A percentile compares a stretch with the other conserved stretches of the same genome.
Conservation (phyloP, 169 alveolate species). For the Cryptosporidium parvum region DNA sequence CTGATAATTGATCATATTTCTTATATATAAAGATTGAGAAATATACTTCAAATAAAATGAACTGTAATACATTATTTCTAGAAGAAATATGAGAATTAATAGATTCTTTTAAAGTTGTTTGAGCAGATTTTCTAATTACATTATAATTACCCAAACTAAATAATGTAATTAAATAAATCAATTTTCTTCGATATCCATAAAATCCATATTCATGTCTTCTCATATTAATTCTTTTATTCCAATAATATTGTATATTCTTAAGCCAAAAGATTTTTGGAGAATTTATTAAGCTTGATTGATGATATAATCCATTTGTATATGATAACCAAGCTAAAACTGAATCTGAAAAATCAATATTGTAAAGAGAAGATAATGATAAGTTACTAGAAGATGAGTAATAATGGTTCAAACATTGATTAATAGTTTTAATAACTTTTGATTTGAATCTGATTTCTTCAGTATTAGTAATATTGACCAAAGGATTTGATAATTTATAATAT, state of each 20-base stretch:
- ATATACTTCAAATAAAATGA: slow-evolving; percentile 41
- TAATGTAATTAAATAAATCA: slow-evolving; percentile 23
- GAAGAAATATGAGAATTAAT: slow-evolving; percentile 58
- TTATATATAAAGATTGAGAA: slow-evolving; percentile 13
- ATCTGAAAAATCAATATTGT: slow-evolving; percentile 54
- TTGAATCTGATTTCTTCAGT: slow-evolving; percentile 64
- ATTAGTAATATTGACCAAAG: neutral
- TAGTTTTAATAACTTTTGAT: slow-evolving; percentile 18
- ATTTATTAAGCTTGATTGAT: slow-evolving; percentile 31
- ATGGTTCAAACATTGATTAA: slow-evolving; percentile 50
- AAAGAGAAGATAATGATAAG: slow-evolving; percentile 62
- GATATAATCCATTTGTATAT: slow-evolving; percentile 47
- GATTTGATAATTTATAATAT: slow-evolving; percentile 19
- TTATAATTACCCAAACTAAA: slow-evolving; percentile 52
- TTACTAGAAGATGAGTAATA: slow-evolving; percentile 57
- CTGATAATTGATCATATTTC: neutral
- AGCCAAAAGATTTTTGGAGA: slow-evolving; percentile 55
- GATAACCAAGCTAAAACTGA: slow-evolving; percentile 62
- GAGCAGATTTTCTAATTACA: slow-evolving; percentile 51
- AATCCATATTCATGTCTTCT: slow-evolving; percentile 47
- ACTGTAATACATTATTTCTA: slow-evolving; percentile 17
- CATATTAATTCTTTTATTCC: slow-evolving; percentile 63
- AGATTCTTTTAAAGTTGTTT: slow-evolving; percentile 32
- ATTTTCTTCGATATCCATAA: slow-evolving; percentile 28
- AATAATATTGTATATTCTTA: slow-evolving; percentile 52